These are phyloP conservation scores for Pleodorina starrii DNA, from an alignment of 139 green algal species.

Conservation along the genomic window DNA sequence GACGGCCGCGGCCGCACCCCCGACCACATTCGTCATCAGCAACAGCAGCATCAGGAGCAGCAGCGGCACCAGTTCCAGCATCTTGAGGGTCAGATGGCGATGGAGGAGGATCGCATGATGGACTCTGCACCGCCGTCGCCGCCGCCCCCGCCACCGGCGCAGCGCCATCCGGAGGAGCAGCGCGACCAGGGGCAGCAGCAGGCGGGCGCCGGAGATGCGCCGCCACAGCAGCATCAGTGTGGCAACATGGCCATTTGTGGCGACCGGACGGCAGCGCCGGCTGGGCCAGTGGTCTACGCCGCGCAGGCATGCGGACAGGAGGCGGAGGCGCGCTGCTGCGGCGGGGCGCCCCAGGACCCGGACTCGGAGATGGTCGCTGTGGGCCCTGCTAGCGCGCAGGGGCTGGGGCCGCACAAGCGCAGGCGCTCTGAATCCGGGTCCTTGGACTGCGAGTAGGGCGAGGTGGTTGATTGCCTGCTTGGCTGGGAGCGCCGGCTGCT, in stretches of 20 bases:
- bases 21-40: not conserved
- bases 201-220: not conserved
- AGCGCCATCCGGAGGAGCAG: not conserved
- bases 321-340: too few relatives aligned
- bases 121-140: not conserved
- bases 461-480: too few relatives aligned
- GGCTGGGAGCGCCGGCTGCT: too few relatives aligned
- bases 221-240: not conserved
- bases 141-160: not conserved
- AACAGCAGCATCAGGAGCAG: not conserved
- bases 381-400: not conserved
- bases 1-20: not conserved
- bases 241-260: not conserved
- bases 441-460: not conserved
- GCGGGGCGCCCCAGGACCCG: too few relatives aligned
- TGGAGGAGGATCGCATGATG: not conserved
- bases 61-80: not conserved
- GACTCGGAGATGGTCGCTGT: not conserved
- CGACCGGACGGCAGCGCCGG: too few relatives aligned
- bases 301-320: too few relatives aligned
- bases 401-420: constrained; percentile 3
- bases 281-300: too few relatives aligned
- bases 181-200: not conserved
- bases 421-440: not conserved
- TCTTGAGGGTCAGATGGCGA: not conserved